phyloP scores from a whole-genome alignment of 108 stramenopile genomes.

The Seminavis robusta region DNA sequence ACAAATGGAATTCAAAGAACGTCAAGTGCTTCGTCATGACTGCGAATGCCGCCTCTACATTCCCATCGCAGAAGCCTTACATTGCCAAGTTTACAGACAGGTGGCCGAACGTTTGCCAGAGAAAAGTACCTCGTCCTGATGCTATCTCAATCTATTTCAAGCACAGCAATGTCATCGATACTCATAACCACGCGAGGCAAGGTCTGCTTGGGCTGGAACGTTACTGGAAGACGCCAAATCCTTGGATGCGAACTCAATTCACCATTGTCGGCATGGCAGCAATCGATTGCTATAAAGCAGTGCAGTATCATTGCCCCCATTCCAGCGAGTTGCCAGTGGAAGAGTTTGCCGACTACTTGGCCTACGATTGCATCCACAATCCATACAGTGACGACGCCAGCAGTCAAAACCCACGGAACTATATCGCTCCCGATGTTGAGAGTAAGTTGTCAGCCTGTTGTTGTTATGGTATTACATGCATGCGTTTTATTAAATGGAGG shows the following conservation, averaged over 20 bases:
- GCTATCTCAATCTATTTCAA: constrained; percentile 4
- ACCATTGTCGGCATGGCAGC: constrained; percentile 24
- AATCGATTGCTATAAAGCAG: constrained; percentile 18
- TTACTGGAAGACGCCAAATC: constrained; percentile 22
- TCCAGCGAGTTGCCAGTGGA: too few relatives aligned
- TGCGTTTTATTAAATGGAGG: too few relatives aligned
- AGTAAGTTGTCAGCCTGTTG: too few relatives aligned
- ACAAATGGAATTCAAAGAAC: too few relatives aligned
- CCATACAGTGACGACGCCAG: background rate
- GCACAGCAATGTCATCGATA: constrained; percentile 10
- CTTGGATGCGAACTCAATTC: constrained; percentile 14
- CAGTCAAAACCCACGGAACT: too few relatives aligned
- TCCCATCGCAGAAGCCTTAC: too few relatives aligned
- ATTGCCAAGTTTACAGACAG: too few relatives aligned
- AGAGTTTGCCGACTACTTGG: background rate
- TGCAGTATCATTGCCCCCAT: background rate
- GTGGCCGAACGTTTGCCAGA: too few relatives aligned
- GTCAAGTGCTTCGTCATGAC: background rate
- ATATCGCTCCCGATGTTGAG: too few relatives aligned
- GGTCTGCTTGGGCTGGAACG: constrained; percentile 13
- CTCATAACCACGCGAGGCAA: constrained; percentile 24
- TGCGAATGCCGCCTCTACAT: constrained; percentile 2
- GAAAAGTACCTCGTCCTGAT: too few relatives aligned
- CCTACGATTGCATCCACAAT: background rate
- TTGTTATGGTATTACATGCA: too few relatives aligned